These are phyloP conservation scores for Cordyceps javanica DNA, from an alignment of 2,329 filamentous ascomycete genomes.

Conservation along the genomic window DNA sequence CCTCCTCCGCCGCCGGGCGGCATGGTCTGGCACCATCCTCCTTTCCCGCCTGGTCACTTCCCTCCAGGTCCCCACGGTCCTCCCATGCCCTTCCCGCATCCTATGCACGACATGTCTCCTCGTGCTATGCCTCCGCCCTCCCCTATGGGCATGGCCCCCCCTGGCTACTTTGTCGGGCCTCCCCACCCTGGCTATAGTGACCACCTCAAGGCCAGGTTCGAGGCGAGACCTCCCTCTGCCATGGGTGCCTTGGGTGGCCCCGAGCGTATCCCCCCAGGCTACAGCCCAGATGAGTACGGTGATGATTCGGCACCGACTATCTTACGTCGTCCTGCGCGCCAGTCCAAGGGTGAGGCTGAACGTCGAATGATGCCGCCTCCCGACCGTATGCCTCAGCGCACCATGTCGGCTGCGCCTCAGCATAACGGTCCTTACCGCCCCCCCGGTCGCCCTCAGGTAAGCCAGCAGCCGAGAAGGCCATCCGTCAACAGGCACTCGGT, in stretches of 20 bases:
- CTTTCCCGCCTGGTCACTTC: slow-evolving; percentile 26
- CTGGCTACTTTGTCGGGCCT: slow-evolving; percentile 26
- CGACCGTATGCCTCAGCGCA: slow-evolving; percentile 27
- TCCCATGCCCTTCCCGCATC: not conserved
- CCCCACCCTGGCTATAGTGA: slow-evolving; percentile 22
- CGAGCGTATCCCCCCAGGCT: slow-evolving; percentile 23
- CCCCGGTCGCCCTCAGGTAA: slow-evolving; percentile 16
- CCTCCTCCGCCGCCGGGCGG: slow-evolving; percentile 21
- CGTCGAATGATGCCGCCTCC: slow-evolving; percentile 45
- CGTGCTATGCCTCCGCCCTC: slow-evolving; percentile 17
- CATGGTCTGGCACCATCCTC: slow-evolving; percentile 24
- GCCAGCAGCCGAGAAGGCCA: slow-evolving; percentile 24
- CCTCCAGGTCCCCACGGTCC: slow-evolving; percentile 12
- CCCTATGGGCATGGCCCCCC: slow-evolving; percentile 11
- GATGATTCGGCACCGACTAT: slow-evolving; percentile 31
- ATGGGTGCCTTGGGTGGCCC: slow-evolving; percentile 31
- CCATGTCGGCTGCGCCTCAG: slow-evolving; percentile 27
- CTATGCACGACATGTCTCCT: slow-evolving; percentile 4
- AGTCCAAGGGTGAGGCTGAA: slow-evolving; percentile 38
- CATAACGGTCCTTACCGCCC: slow-evolving; percentile 24
- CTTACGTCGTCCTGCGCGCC: slow-evolving; percentile 36
- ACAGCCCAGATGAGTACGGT: slow-evolving; percentile 35
- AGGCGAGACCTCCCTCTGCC: slow-evolving; percentile 30
- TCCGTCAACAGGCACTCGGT: slow-evolving; percentile 25
- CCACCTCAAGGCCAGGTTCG: slow-evolving; percentile 29